Evolutionary conservation across 805 yeast genomes (phyloP).

Genomic region (Wickerhamomyces xylosicus): DNA sequence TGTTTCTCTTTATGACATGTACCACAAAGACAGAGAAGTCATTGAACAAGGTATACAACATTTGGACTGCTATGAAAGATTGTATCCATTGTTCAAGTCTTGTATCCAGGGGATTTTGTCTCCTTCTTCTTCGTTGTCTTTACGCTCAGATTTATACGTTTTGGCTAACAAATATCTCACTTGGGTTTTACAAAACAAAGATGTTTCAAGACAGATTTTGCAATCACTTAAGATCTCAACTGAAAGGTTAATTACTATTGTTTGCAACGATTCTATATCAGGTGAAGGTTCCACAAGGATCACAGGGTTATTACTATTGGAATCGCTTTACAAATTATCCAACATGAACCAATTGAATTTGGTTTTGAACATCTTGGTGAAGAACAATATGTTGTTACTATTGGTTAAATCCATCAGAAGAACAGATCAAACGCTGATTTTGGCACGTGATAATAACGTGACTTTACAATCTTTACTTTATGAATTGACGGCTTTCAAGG

Average conservation of each 20-base stretch:
- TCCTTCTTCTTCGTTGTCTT: constrained; percentile 52
- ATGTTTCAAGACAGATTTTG: constrained; percentile 35
- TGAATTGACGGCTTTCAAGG: constrained; percentile 69
- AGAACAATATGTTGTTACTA: constrained; percentile 54
- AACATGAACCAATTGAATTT: constrained; percentile 40
- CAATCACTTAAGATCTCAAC: constrained; percentile 45
- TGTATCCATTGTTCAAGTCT: constrained; percentile 62
- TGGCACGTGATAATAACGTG: constrained; percentile 25
- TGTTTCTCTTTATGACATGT: constrained; percentile 57
- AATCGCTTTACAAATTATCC: constrained; percentile 49
- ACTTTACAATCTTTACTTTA: constrained; percentile 48
- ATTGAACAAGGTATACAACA: constrained; percentile 21
- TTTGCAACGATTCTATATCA: constrained; percentile 69
- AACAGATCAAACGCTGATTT: constrained; percentile 50
- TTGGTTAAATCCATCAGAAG: constrained; percentile 59
- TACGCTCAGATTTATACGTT: constrained; percentile 75
- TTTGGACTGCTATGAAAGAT: constrained; percentile 41
- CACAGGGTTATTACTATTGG: constrained; percentile 67
- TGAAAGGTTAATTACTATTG: constrained; percentile 51
- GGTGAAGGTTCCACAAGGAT: constrained; percentile 73
- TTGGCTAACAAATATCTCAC: constrained; percentile 57
- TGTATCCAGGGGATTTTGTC: constrained; percentile 66
- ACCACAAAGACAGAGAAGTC: constrained; percentile 34
- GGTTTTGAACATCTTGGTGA: constrained; percentile 49
- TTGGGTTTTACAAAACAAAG: constrained; percentile 32